phyloP scores from a whole-genome alignment of 2,329 filamentous ascomycete species.

The Venturia oleaginea region DNA sequence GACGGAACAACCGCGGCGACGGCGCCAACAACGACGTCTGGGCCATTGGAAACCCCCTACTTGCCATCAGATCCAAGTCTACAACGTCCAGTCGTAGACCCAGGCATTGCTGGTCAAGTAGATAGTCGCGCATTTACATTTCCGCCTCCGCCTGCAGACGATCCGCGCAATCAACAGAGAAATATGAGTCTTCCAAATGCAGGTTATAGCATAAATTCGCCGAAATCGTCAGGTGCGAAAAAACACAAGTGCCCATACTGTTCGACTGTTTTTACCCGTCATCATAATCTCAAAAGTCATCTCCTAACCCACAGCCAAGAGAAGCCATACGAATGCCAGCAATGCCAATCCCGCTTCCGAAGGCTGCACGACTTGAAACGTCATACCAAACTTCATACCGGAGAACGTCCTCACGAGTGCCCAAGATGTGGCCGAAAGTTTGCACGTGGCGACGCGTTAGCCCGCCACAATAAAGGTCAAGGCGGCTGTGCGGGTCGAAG shows the following conservation, averaged over 20 bases:
- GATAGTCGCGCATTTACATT: slow-evolving; percentile 54
- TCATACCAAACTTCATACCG: slow-evolving; percentile 92
- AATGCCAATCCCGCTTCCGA: slow-evolving; percentile 87
- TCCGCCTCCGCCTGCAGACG: slow-evolving; percentile 44
- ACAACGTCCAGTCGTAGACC: slow-evolving; percentile 10
- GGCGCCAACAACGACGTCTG: slow-evolving; percentile 41
- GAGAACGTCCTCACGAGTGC: slow-evolving; percentile 90
- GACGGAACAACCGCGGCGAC: slow-evolving; percentile 39
- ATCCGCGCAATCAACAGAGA: slow-evolving; percentile 43
- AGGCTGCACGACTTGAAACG: slow-evolving; percentile 91
- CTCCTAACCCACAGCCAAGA: slow-evolving; percentile 96
- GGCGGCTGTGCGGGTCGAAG: slow-evolving; percentile 90
- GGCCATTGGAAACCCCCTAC: slow-evolving; percentile 25
- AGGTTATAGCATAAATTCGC: slow-evolving; percentile 44
- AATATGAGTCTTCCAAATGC: slow-evolving; percentile 51
- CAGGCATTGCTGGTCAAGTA: slow-evolving; percentile 22
- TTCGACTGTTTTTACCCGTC: slow-evolving; percentile 90
- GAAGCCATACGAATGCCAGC: slow-evolving; percentile 89
- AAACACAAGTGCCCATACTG: slow-evolving; percentile 97
- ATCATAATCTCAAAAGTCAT: slow-evolving; percentile 96
- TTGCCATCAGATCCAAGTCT: slow-evolving; percentile 30
- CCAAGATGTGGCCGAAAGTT: slow-evolving; percentile 92
- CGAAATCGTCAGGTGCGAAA: slow-evolving; percentile 61
- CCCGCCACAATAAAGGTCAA: slow-evolving; percentile 89
- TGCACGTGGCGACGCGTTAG: slow-evolving; percentile 87